Evolutionary conservation across 305 asterid species (phyloP).

Genomic region (Fraxinus velutina): DNA sequence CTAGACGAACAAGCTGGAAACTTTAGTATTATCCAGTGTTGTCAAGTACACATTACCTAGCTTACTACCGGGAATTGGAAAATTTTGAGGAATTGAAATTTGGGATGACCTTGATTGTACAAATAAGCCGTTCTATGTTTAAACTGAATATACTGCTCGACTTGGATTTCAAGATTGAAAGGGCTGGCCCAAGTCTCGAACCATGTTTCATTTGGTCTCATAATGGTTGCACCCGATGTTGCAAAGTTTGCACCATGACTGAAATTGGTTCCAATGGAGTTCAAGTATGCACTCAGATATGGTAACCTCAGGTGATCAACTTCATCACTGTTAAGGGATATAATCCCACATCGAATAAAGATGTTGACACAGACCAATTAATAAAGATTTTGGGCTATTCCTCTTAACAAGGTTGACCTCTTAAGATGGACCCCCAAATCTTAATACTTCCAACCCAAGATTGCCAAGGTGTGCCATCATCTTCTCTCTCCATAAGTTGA

Average conservation of each 20-base stretch:
- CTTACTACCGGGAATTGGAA: background rate
- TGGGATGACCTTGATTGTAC: conserved; percentile 33
- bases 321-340: too few relatives aligned
- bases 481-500: too few relatives aligned
- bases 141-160: conserved; percentile 52
- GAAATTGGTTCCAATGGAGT: conserved; percentile 54
- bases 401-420: too few relatives aligned
- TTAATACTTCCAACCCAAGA: too few relatives aligned
- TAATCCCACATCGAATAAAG: too few relatives aligned
- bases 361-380: too few relatives aligned
- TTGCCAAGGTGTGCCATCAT: too few relatives aligned
- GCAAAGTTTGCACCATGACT: conserved; percentile 60
- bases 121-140: conserved; percentile 39
- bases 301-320: conserved; percentile 58
- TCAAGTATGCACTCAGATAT: conserved; percentile 59
- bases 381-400: too few relatives aligned
- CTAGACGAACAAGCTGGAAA: background rate
- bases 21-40: background rate
- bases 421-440: too few relatives aligned
- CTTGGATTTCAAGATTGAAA: conserved; percentile 65
- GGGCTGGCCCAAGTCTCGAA: conserved; percentile 54
- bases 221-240: conserved; percentile 68
- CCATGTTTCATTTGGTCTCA: conserved; percentile 47
- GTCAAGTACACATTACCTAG: background rate
- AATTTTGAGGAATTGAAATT: background rate